These are phyloP conservation scores for Chytriomyces hyalinus DNA, from an alignment of 192 early-diverging fungal species.

Conservation along the genomic window DNA sequence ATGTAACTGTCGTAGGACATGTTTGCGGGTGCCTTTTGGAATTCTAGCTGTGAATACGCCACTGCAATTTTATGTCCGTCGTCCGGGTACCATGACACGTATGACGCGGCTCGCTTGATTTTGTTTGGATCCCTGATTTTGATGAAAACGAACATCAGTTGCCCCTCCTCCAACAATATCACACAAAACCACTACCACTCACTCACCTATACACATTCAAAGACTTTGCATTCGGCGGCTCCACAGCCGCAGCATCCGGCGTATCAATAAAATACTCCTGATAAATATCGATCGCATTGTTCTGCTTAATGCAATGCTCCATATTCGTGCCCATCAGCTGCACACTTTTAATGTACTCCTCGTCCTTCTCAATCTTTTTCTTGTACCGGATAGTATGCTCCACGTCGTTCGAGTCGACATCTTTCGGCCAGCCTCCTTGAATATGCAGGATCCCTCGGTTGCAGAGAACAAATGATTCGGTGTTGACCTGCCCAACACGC, in stretches of 20 bases:
- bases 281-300: slow-evolving; percentile 73
- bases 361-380: slow-evolving; percentile 71
- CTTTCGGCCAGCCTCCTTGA: slow-evolving; percentile 70
- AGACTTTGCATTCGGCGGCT: slow-evolving; percentile 58
- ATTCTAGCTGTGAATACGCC: slow-evolving; percentile 62
- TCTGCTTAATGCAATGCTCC: slow-evolving; percentile 71
- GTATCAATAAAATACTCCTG: slow-evolving; percentile 64
- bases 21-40: slow-evolving; percentile 59
- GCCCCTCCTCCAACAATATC: neutral
- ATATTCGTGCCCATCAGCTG: slow-evolving; percentile 57
- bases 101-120: slow-evolving; percentile 57
- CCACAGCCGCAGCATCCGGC: slow-evolving; percentile 48
- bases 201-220: slow-evolving; percentile 64
- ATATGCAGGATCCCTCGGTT: slow-evolving; percentile 61
- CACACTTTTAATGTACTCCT: slow-evolving; percentile 63
- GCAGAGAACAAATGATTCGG: slow-evolving; percentile 55
- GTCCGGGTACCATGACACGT: slow-evolving; percentile 69
- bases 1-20: slow-evolving; percentile 67
- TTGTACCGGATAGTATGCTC: slow-evolving; percentile 69
- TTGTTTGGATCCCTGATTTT: slow-evolving; percentile 57
- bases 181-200: neutral
- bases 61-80: slow-evolving; percentile 67
- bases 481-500: slow-evolving; percentile 54
- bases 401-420: slow-evolving; percentile 64
- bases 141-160: neutral